Evolutionary conservation across 352 stramenopile species (phyloP).

Genomic region (Lagenidium giganteum): DNA sequence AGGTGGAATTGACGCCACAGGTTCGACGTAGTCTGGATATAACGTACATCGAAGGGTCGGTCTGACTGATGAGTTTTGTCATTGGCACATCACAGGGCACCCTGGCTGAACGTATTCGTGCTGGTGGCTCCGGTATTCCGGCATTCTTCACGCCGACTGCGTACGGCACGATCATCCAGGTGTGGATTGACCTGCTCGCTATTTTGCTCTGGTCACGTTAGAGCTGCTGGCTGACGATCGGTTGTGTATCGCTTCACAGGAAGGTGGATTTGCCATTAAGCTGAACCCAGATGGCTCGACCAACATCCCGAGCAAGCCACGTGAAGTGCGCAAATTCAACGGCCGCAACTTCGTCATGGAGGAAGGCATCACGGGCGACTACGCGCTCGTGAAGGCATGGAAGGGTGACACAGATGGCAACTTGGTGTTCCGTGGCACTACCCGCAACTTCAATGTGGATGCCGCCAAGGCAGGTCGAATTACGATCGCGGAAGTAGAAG

Average conservation of each 20-base stretch:
- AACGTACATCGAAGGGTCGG: no score
- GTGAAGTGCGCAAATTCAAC: constrained; percentile 72
- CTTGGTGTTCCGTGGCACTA: constrained; percentile 94
- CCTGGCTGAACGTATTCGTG: constrained; percentile 89
- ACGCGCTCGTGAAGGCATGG: constrained; percentile 94
- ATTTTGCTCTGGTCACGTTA: no score
- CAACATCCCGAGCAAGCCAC: constrained; percentile 57
- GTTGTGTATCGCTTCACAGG: no score
- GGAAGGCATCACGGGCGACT: constrained; percentile 91
- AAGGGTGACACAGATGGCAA: constrained; percentile 96
- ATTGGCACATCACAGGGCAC: constrained; percentile 78
- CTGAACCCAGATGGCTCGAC: constrained; percentile 64
- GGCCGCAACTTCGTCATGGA: constrained; percentile 96
- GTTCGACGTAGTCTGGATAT: no score
- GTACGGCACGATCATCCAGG: constrained; percentile 91
- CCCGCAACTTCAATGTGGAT: constrained; percentile 96
- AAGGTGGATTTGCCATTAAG: constrained; percentile 77
- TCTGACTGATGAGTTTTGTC: no score
- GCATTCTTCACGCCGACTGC: constrained; percentile 96
- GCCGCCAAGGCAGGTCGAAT: constrained; percentile 91
- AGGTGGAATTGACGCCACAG: constrained; percentile 97
- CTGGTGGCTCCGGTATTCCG: constrained; percentile 92
- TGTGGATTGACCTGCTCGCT: no score
- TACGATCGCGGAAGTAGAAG: constrained; percentile 94
- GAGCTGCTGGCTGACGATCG: no score